Evolutionary conservation across 1,284 basidiomycete species (phyloP), one percentile per base, ranked within the genome.

Genomic region (Cryptococcus hybrid): DNA sequence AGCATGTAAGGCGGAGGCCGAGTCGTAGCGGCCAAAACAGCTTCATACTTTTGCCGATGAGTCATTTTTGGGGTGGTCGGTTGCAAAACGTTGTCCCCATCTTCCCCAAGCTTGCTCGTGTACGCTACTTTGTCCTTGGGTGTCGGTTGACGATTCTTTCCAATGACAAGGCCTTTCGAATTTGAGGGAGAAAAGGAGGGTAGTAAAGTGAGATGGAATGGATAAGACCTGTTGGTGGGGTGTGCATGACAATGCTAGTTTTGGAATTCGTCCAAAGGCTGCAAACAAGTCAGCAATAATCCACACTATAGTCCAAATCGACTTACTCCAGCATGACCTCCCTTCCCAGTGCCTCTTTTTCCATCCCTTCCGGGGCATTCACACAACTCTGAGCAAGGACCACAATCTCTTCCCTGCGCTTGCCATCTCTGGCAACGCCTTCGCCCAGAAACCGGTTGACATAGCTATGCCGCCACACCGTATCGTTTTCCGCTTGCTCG

Each of bases 251-350:
- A 24, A 66, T 64, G 4, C 63, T 56, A 2, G 71, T 55, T 51
- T 73, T 71, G 0, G 74, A 76, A 2, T 52, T 54, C 2, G 47
- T 60, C 70, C 74, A 78, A 36, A 75, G 74, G 44, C 76, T 77
- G 52, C 0, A 36, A 12, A 43, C 38, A 7, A 8, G 5, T n/a
- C 7, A 37, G 13, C 37, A 13, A 24, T 9, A 44, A 45, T 48
- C 13, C 3, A 8, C 1, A 12, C 13, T 30, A n/a, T 3, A 24
- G 37, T 11, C n/a, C 11, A 1, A 42, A 12, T 24, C 4, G 2
- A 66, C 74, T 62, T 53, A 76, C 74, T 74, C 71, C 5, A 74
- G 42, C 74, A 77, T 75, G 2, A 62, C 57, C 55, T 77, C 74
- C 39, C 73, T 51, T 18, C 58, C 59, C 37, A 75, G 47, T 3